Evolutionary conservation across 768 basidiomycete genomes (phyloP).

Genomic region (Atractiella rhizophila): DNA sequence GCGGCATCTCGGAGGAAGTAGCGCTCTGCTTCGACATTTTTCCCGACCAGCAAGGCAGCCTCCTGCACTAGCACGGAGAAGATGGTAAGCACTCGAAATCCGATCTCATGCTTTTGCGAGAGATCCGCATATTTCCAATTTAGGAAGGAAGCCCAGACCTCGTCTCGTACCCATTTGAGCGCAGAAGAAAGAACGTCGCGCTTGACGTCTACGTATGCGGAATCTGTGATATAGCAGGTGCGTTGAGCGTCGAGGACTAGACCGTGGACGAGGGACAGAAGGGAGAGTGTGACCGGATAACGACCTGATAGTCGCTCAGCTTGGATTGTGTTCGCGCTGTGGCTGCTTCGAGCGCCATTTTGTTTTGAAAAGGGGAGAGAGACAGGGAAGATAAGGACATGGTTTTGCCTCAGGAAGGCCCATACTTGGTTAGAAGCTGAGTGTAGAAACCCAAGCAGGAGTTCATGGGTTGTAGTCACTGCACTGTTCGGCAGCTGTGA

Average conservation of each 20-base stretch:
- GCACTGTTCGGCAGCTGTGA: too few species aligned
- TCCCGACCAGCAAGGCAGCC: too few species aligned
- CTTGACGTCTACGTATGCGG: conserved; percentile 43
- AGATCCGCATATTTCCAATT: conserved; percentile 67
- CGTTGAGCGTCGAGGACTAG: conserved; percentile 47
- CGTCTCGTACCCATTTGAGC: conserved; percentile 48
- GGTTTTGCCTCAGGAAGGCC: too few species aligned
- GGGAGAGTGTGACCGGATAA: conserved; percentile 56
- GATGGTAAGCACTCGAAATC: conserved; percentile 36
- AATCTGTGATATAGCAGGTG: conserved; percentile 29
- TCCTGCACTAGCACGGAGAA: conserved; percentile 36
- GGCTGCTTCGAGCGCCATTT: too few species aligned
- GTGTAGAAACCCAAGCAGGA: too few species aligned
- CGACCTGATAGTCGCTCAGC: conserved; percentile 43
- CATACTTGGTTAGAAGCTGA: too few species aligned
- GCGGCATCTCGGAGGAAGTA: too few species aligned
- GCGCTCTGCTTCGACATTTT: too few species aligned
- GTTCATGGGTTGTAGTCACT: too few species aligned
- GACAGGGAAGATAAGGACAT: too few species aligned
- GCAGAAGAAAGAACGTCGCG: conserved; percentile 62
- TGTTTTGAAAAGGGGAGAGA: too few species aligned
- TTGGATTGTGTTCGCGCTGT: too few species aligned
- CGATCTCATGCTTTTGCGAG: conserved; percentile 62
- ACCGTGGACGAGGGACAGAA: conserved; percentile 49
- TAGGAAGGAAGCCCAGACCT: conserved; percentile 65